phyloP scores from a whole-genome alignment of 257 asterid species.

The Asclepias syriaca region DNA sequence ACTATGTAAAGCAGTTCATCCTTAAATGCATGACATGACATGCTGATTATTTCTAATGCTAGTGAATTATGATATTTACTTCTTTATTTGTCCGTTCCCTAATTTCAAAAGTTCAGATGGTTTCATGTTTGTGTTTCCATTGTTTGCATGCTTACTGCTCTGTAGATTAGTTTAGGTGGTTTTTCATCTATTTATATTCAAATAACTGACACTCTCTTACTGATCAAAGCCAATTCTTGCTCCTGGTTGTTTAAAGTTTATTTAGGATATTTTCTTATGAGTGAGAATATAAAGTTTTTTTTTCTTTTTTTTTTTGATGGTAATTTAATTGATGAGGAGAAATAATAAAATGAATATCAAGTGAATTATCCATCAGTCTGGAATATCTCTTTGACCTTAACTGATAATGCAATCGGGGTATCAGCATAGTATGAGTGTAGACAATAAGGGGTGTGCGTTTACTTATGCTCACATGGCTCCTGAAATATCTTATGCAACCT shows the following conservation, averaged over 20 bases:
- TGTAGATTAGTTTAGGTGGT: not conserved
- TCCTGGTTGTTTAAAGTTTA: not conserved
- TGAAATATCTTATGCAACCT: slow-evolving; percentile 4
- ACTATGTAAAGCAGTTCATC: not conserved
- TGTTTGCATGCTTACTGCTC: not conserved
- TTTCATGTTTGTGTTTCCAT: not conserved
- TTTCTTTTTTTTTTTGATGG: not conserved
- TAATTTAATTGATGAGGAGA: not conserved
- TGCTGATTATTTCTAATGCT: not conserved
- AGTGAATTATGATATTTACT: not conserved
- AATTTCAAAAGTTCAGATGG: not conserved
- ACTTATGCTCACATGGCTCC: slow-evolving; percentile 3
- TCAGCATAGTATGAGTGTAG: not conserved
- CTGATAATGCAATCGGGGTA: not conserved
- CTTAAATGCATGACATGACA: not conserved
- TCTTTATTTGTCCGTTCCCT: not conserved
- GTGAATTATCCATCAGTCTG: not conserved
- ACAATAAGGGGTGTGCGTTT: not conserved
- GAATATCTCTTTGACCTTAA: not conserved
- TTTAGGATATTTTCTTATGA: not conserved
- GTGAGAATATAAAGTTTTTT: not conserved
- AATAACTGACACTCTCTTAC: not conserved
- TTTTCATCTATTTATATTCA: not conserved
- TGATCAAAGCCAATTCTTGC: not conserved
- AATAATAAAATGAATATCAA: too few species aligned